Percentiles rank a stretch among this genome's conserved stretches.
These are phyloP conservation scores for Mrakia gelida DNA, from an alignment of 768 basidiomycete genomes.

Conservation along the genomic window DNA sequence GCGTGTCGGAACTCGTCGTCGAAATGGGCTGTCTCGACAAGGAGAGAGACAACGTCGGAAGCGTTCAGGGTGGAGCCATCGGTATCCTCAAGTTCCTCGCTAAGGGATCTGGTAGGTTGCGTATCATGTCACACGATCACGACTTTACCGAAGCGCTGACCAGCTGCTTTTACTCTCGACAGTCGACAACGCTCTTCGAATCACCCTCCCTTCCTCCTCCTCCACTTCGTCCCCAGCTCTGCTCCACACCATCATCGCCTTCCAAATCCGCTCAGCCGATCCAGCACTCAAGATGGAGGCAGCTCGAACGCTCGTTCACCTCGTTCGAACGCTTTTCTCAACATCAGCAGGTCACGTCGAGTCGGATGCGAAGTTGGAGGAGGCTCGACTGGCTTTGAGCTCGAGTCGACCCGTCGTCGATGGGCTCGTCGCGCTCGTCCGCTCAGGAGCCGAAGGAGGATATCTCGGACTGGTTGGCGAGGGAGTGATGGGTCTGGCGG, in stretches of 20 bases:
- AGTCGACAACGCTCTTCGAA: conserved; percentile 48
- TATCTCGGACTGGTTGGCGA: conserved; percentile 86
- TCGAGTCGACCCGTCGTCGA: conserved; percentile 56
- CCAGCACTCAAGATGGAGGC: conserved; percentile 82
- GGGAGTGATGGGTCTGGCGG: conserved; percentile 72
- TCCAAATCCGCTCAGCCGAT: conserved; percentile 74
- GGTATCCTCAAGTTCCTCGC: conserved; percentile 87
- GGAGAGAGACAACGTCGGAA: conserved; percentile 73
- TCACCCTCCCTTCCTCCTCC: conserved; percentile 50
- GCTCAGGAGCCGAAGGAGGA: conserved; percentile 58
- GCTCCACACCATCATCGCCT: conserved; percentile 59
- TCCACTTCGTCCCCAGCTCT: conserved; percentile 39
- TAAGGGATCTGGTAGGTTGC: conserved; percentile 58
- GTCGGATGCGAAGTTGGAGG: conserved; percentile 35
- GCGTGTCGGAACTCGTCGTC: conserved; percentile 60
- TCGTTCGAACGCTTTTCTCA: conserved; percentile 72
- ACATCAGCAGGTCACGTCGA: conserved; percentile 15
- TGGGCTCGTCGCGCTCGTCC: conserved; percentile 66
- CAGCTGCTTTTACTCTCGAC: neutral
- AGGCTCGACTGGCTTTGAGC: conserved; percentile 55
- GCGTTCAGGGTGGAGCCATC: conserved; percentile 81
- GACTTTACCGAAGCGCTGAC: neutral
- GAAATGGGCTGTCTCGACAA: conserved; percentile 65
- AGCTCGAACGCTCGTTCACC: conserved; percentile 79
- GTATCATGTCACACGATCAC: conserved; percentile 10